These are phyloP conservation scores for Colletotrichum eremochloae DNA, from an alignment of 2,329 filamentous ascomycete species.

Conservation along the genomic window DNA sequence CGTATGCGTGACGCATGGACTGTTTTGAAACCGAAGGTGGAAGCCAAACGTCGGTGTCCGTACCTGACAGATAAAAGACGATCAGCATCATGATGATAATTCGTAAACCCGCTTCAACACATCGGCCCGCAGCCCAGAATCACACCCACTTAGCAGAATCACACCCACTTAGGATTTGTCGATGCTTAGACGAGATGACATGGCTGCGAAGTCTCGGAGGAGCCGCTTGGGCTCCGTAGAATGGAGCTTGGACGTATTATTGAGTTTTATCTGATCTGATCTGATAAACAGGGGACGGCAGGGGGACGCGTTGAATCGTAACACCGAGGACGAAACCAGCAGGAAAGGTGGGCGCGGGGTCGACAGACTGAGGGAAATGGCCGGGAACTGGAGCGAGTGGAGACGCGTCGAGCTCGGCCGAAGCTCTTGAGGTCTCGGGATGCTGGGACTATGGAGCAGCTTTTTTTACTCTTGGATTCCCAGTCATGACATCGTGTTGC, in stretches of 20 bases:
- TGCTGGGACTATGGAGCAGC: background rate
- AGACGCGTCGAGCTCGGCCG: conserved; percentile 34
- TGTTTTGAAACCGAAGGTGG: background rate
- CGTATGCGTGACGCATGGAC: conserved; percentile 15
- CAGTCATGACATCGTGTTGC: conserved; percentile 38
- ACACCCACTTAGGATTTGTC: conserved; percentile 5
- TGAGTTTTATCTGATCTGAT: conserved; percentile 40
- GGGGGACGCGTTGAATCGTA: conserved; percentile 31
- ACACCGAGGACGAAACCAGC: conserved; percentile 28
- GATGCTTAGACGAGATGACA: conserved; percentile 21
- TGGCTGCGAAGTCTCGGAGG: conserved; percentile 11
- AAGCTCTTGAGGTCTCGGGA: conserved; percentile 26
- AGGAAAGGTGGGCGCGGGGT: background rate
- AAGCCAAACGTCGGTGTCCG: background rate
- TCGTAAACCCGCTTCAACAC: conserved; percentile 9
- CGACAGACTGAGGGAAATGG: background rate
- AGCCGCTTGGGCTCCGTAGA: conserved; percentile 11
- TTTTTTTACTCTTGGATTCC: conserved; percentile 23
- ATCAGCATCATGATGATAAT: conserved; percentile 8
- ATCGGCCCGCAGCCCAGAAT: conserved; percentile 17
- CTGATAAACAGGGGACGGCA: conserved; percentile 24
- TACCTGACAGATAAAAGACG: background rate
- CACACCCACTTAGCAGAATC: conserved; percentile 7
- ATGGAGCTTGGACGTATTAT: conserved; percentile 21
- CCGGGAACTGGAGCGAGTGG: background rate